Base-by-base conservation (phyloP, 306 rosid species). In the Betula pendula region DNA sequence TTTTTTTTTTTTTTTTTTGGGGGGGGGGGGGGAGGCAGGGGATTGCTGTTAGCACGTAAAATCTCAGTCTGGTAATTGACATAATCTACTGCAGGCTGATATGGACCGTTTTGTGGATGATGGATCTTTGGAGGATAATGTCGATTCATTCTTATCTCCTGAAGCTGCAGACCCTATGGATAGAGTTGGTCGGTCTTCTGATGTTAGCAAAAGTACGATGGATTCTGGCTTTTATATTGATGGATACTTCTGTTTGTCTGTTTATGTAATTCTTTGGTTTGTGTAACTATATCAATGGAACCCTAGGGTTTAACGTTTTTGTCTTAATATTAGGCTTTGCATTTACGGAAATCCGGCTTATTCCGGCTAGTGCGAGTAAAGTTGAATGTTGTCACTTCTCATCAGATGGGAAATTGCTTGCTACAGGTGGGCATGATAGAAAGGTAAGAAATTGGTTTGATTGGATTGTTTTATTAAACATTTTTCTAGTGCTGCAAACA, bases 331-430 rank as follows among this genome's bases (percentile, higher is more conserved):
- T 72, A 90, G 98, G 86, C 47, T 71, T 79, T 74, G 55, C 84
- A 35, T 77, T 92, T 68, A 79, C 75, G 71, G 94, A 91, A 78
- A 82, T 79, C 51, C 79, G 53, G 72, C 83, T 10, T 70, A 82
- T 84, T 80, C 47, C 75, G 69, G 94, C 90, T 42, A 86, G 97
- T 82, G 63, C 86, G 10, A 82, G 59, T 77, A 85, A 90, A 86
- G 79, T 91, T 68, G 94, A 89, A 80, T 88, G 97, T 50, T 94
- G 97, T 77, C 84, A 92, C 82, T 94, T 94, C 82, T 94, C 98
- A 58, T 85, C 89, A 45, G 96, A 93, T 76, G 98, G 98, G 72
- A 93, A 89, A 83, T 84, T 90, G 79, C 85, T 93, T 83, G 97
- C 88, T 72, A 94, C 92, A n/a, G 97, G 90, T 81, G 98, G 97